These are phyloP conservation scores for Breviolum minutum DNA, from an alignment of 73 alveolate genomes.

Conservation along the genomic window DNA sequence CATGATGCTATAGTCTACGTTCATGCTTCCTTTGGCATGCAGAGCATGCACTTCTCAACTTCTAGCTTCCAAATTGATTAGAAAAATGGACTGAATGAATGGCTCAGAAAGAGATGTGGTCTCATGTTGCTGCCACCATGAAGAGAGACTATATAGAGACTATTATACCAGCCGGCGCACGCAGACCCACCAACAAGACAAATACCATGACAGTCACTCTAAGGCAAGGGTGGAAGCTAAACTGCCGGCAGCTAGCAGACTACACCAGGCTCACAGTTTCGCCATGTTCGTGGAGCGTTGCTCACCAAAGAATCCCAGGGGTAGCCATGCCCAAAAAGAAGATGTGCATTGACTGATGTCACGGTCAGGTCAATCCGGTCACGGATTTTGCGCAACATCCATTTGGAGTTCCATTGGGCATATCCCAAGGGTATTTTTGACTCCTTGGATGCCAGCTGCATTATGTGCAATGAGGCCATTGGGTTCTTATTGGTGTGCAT, in stretches of 20 bases:
- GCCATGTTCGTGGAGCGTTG: neutral
- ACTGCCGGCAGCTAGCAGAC: conserved; percentile 59
- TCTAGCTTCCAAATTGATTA: no score
- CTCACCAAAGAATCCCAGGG: neutral
- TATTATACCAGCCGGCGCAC: no score
- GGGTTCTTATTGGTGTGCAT: neutral
- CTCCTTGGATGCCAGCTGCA: conserved; percentile 80
- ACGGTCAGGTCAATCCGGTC: conserved; percentile 55
- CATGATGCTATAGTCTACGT: neutral
- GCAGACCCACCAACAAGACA: neutral
- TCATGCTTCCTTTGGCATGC: neutral
- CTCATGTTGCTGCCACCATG: no score
- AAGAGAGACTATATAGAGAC: no score
- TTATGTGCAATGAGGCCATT: conserved; percentile 53
- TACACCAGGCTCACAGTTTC: conserved; percentile 45
- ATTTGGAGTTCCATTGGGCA: conserved; percentile 52
- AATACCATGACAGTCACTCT: neutral
- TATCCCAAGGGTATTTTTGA: conserved; percentile 84
- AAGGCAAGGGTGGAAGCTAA: conserved; percentile 38
- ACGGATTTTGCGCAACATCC: conserved; percentile 39
- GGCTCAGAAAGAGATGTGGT: no score
- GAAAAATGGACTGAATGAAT: no score
- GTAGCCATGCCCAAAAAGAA: neutral
- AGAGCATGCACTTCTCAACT: neutral
- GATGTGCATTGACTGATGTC: neutral